phyloP scores from a whole-genome alignment of 2,329 filamentous ascomycete species.

The Amauroascus verrucosus region DNA sequence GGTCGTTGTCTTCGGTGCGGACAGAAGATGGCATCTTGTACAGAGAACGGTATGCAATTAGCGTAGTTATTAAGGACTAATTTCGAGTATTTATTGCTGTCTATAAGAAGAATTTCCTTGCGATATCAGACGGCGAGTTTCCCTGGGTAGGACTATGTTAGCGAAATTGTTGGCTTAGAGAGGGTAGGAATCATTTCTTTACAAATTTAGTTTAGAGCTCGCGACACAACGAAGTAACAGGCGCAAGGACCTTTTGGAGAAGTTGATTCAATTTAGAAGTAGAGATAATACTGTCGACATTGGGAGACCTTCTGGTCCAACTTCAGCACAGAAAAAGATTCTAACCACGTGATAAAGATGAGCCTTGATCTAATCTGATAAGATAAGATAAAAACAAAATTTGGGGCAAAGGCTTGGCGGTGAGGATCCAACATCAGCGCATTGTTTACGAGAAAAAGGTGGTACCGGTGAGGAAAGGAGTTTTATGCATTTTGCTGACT shows the following conservation, averaged over 20 bases:
- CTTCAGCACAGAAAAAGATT: background rate
- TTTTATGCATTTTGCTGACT: too few relatives aligned
- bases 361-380: background rate
- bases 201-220: background rate
- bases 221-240: background rate
- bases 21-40: constrained; percentile 30
- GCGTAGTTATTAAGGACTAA: too few relatives aligned
- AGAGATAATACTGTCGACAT: too few relatives aligned
- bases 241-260: background rate
- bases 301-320: background rate
- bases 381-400: background rate
- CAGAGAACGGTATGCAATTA: background rate
- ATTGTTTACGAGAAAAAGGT: background rate
- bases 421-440: background rate
- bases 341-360: background rate
- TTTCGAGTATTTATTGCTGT: background rate
- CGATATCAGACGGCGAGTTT: background rate
- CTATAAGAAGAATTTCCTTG: background rate
- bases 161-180: background rate
- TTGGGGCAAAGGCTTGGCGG: background rate
- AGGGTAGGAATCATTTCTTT: background rate
- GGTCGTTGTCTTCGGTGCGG: constrained; percentile 29
- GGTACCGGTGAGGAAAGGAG: too few relatives aligned
- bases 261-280: too few relatives aligned
- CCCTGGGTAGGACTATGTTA: background rate